These are phyloP conservation scores for Penicillium parvum DNA, from an alignment of 495 filamentous ascomycete species.

Conservation along the genomic window DNA sequence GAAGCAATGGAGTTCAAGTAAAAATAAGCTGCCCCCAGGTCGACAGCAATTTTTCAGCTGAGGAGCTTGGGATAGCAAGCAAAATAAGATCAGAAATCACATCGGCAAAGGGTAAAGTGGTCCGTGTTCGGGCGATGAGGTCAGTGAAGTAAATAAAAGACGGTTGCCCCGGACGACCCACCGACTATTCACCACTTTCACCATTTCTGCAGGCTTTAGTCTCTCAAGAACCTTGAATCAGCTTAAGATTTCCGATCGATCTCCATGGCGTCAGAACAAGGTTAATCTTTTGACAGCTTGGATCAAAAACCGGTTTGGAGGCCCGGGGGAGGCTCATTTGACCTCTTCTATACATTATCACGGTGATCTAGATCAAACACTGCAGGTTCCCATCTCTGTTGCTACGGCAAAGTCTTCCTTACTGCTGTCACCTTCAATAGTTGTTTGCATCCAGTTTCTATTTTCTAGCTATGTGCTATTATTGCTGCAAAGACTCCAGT, in stretches of 20 bases:
- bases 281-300: conserved; percentile 10
- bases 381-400: too few relatives aligned
- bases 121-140: conserved; percentile 24
- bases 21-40: too few relatives aligned
- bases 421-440: too few relatives aligned
- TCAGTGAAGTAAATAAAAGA: conserved; percentile 22
- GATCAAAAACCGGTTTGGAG: conserved; percentile 10
- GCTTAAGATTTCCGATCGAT: too few relatives aligned
- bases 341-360: too few relatives aligned
- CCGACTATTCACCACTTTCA: not conserved
- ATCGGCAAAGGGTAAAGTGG: conserved; percentile 10
- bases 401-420: too few relatives aligned
- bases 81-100: not conserved
- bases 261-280: conserved; percentile 12
- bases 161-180: conserved; percentile 29
- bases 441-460: too few relatives aligned
- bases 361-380: too few relatives aligned
- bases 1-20: too few relatives aligned
- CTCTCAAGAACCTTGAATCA: too few relatives aligned
- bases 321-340: not conserved
- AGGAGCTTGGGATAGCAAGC: conserved; percentile 1
- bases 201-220: not conserved
- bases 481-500: not conserved
- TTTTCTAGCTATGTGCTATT: too few relatives aligned
- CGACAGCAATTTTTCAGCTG: conserved; percentile 2